Conservation (phyloP, 108 stramenopile genomes). For the Epipyxis sp. region DNA sequence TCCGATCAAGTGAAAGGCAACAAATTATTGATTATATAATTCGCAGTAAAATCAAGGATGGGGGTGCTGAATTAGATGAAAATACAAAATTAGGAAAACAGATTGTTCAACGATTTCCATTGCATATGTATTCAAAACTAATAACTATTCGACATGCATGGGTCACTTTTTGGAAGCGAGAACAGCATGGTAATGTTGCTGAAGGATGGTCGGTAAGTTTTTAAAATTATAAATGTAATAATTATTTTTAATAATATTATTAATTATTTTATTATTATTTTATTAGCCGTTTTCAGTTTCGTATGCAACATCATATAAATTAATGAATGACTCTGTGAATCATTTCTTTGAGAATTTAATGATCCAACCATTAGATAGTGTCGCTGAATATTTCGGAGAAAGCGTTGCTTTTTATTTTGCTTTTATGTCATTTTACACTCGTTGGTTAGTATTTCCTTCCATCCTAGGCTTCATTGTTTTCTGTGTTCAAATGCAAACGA, state of each 20-base stretch:
- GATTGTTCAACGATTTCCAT: constrained; percentile 68
- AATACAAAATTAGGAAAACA: constrained; percentile 67
- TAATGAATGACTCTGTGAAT: not conserved
- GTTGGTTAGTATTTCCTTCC: constrained; percentile 43
- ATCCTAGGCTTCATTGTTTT: constrained; percentile 43
- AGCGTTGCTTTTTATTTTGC: constrained; percentile 96
- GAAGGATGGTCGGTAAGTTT: not conserved
- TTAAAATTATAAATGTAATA: too few relatives aligned
- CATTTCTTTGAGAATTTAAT: constrained; percentile 2
- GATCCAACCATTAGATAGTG: constrained; percentile 76
- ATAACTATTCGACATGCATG: constrained; percentile 66
- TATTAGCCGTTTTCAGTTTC: not conserved
- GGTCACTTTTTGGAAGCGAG: constrained; percentile 67
- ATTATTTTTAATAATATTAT: too few relatives aligned
- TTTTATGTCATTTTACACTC: constrained; percentile 85
- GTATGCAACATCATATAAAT: not conserved
- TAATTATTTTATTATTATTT: too few relatives aligned
- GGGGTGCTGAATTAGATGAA: constrained; percentile 77
- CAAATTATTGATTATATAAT: constrained; percentile 83
- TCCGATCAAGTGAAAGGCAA: constrained; percentile 64
- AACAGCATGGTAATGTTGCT: not conserved
- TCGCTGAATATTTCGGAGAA: constrained; percentile 95
- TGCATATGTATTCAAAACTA: constrained; percentile 76
- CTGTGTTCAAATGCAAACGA: constrained; percentile 34
- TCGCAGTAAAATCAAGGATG: constrained; percentile 74